Conservation (phyloP, 257 asterid genomes). For the Anisodus acutangulus region DNA sequence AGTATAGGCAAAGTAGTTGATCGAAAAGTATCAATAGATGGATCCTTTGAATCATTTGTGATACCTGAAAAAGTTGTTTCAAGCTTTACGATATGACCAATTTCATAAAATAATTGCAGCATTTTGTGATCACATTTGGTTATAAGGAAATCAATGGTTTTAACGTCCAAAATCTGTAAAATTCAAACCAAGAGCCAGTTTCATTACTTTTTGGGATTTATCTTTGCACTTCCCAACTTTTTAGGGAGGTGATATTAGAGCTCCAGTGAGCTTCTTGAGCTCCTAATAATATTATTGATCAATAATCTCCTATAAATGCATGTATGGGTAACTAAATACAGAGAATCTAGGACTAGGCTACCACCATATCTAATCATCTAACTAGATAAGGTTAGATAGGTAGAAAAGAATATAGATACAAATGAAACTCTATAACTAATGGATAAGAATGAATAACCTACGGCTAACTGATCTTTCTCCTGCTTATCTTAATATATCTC, state of each 20-base stretch:
- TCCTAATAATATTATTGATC: too few species aligned
- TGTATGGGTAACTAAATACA: too few species aligned
- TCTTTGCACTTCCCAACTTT: neutral
- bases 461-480: too few species aligned
- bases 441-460: too few species aligned
- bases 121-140: neutral
- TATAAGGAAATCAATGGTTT: neutral
- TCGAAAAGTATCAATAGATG: slow-evolving; percentile 82
- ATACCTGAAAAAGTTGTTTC: slow-evolving; percentile 54
- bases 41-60: slow-evolving; percentile 88
- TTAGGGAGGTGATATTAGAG: neutral
- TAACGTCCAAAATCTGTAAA: neutral
- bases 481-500: neutral
- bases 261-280: slow-evolving; percentile 14
- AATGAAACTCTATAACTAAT: too few species aligned
- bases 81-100: neutral
- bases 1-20: slow-evolving; percentile 67
- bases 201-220: neutral
- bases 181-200: neutral
- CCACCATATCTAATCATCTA: too few species aligned
- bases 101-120: neutral
- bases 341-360: too few species aligned
- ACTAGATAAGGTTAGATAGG: neutral
- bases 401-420: too few species aligned
- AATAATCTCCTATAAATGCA: too few species aligned